Percentiles rank a stretch among this genome's conserved stretches.
These are phyloP conservation scores for Cyclocybe cylindracea DNA, from an alignment of 768 basidiomycete species.

Conservation along the genomic window DNA sequence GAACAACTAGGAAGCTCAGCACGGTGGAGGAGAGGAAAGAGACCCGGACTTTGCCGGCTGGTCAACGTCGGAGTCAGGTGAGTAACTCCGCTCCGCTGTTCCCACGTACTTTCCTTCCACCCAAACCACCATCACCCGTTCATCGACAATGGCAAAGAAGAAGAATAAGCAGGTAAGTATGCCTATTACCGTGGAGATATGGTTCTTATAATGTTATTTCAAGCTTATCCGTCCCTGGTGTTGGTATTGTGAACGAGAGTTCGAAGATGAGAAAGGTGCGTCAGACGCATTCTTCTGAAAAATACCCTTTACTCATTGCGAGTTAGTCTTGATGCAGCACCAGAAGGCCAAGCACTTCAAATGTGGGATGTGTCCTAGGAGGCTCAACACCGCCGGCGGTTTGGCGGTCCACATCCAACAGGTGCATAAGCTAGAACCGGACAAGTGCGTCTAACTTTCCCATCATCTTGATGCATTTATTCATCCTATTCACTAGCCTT, in stretches of 20 bases:
- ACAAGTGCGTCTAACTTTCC: conserved; percentile 56
- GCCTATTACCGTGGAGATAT: too few relatives aligned
- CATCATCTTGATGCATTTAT: neutral
- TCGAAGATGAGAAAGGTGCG: conserved; percentile 97
- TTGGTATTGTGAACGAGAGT: conserved; percentile 99
- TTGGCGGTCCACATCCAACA: conserved; percentile 98
- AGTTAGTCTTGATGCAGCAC: conserved; percentile 93
- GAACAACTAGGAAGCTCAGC: too few relatives aligned
- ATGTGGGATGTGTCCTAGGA: conserved; percentile 92
- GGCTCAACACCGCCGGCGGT: conserved; percentile 96
- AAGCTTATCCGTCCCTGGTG: conserved; percentile 92
- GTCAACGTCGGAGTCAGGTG: too few relatives aligned
- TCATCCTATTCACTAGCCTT: conserved; percentile 40
- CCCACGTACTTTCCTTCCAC: neutral
- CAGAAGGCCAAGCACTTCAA: conserved; percentile 99
- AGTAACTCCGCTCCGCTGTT: too few relatives aligned
- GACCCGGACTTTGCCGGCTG: too few relatives aligned
- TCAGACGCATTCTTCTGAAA: conserved; percentile 10
- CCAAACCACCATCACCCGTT: conserved; percentile 6
- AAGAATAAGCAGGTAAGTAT: conserved; percentile 56
- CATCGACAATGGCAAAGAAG: conserved; percentile 50
- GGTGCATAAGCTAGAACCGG: conserved; percentile 98
- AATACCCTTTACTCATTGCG: neutral
- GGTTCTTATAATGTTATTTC: neutral
- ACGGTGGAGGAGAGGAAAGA: too few relatives aligned